Evolutionary conservation across 257 asterid species (phyloP), one percentile per base, ranked within the genome.

Genomic region (Ilex asprella): DNA sequence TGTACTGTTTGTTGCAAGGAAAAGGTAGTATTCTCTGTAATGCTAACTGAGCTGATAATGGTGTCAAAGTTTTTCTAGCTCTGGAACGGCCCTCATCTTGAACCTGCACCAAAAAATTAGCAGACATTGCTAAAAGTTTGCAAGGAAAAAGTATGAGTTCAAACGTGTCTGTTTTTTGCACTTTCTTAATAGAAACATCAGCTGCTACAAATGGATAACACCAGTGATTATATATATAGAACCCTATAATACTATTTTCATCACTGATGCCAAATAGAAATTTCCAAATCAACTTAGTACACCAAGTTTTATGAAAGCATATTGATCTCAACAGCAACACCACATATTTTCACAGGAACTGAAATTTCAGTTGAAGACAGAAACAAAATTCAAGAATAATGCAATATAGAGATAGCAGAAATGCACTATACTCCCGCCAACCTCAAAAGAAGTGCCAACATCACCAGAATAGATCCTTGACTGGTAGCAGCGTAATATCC

Each of bases 401-500:
- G 30, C 0, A 53, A 16, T 15, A 53, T 53, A 53, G 30, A 53
- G 27, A 39, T 61, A 15, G 16, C 29, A 14, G 13, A 43, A 76
- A 49, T 60, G 29, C 68, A 67, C 27, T 21, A 67, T 71, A 68
- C 58, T 46, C 43, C 16, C 60, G 63, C 62, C 16, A 55, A 91
- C 95, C 96, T 86, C 68, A 79, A 91, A 91, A 13, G 94, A 72
- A 73, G 78, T 73, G 58, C 91, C 96, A 57, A 88, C 76, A 62
- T 88, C 94, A 61, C 87, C 98, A 70, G 92, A 77, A 77, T 82
- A 91, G 67, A 86, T 76, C 78, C 98, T 80, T 31, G 98, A 88
- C 82, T 91, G 96, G 82, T 88, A 91, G 75, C 96, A 82, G 55
- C 91, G 95, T 73, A 88, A 80, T 71, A 91, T 79, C 72, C 91